phyloP scores from a whole-genome alignment of 2,329 filamentous ascomycete species.

The Exophiala sideris region DNA sequence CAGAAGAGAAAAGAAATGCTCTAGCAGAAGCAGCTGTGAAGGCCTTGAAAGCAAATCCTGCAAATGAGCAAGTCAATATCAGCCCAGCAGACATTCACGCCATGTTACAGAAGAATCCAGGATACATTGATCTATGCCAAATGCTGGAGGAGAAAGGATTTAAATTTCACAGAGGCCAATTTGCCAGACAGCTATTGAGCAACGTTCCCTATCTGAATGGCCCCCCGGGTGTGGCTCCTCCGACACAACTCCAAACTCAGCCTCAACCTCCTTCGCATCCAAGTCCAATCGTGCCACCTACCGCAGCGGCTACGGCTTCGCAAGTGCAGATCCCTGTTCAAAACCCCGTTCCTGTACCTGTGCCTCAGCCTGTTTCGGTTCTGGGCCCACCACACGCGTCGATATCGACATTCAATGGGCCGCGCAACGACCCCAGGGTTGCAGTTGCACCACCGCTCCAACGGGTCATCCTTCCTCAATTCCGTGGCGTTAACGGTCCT shows the following conservation, averaged over 20 bases:
- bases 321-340: not conserved
- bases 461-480: not conserved
- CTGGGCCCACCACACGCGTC: not conserved
- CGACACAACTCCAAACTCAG: not conserved
- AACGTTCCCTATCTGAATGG: constrained; percentile 31
- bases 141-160: constrained; percentile 50
- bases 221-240: not conserved
- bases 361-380: not conserved
- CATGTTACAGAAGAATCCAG: constrained; percentile 53
- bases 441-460: not conserved
- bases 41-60: constrained; percentile 43
- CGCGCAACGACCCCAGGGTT: not conserved
- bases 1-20: constrained; percentile 44
- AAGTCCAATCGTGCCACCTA: not conserved
- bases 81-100: constrained; percentile 40
- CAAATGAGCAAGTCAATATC: constrained; percentile 42
- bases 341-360: not conserved
- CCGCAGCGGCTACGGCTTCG: not conserved
- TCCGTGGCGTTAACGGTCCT: not conserved
- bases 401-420: not conserved
- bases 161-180: constrained; percentile 49
- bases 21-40: constrained; percentile 50
- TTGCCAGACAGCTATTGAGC: constrained; percentile 50
- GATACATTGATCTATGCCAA: constrained; percentile 55
- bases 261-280: not conserved